Evolutionary conservation across 164 flowering plant genomes (phyloP).

Genomic region (Vitis rupestris): DNA sequence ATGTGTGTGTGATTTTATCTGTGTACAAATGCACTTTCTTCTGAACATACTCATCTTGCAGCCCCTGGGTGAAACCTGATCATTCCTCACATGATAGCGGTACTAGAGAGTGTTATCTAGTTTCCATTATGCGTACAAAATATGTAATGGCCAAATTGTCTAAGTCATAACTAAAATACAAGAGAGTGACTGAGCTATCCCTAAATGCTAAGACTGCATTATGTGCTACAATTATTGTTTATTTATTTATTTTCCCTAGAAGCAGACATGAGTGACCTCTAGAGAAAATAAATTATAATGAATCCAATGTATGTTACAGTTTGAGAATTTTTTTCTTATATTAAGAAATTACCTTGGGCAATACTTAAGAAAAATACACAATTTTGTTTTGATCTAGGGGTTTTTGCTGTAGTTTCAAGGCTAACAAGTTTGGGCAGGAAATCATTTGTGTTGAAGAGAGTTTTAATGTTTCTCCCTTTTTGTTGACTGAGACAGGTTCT

Average conservation of each 20-base stretch:
- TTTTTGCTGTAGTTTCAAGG: neutral
- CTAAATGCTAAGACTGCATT: too few species aligned
- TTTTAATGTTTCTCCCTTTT: neutral
- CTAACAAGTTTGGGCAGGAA: neutral
- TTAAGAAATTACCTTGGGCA: neutral
- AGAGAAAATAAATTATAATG: too few species aligned
- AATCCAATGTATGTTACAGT: neutral
- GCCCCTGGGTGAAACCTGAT: neutral
- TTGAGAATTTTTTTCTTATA: neutral
- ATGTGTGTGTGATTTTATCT: neutral
- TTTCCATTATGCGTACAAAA: neutral
- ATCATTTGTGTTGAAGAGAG: neutral
- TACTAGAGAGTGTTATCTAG: neutral
- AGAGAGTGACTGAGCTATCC: too few species aligned
- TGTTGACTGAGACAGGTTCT: constrained; percentile 25
- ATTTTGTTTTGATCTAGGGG: neutral
- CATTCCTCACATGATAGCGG: neutral
- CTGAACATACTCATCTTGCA: neutral
- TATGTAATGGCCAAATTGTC: neutral
- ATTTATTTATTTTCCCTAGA: too few species aligned
- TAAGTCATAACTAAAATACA: neutral
- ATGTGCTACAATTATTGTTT: too few species aligned
- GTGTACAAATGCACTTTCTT: neutral
- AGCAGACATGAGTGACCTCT: too few species aligned
- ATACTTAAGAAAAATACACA: neutral